Evolutionary conservation across 805 yeast species (phyloP).

Genomic region (Candida boleticola): DNA sequence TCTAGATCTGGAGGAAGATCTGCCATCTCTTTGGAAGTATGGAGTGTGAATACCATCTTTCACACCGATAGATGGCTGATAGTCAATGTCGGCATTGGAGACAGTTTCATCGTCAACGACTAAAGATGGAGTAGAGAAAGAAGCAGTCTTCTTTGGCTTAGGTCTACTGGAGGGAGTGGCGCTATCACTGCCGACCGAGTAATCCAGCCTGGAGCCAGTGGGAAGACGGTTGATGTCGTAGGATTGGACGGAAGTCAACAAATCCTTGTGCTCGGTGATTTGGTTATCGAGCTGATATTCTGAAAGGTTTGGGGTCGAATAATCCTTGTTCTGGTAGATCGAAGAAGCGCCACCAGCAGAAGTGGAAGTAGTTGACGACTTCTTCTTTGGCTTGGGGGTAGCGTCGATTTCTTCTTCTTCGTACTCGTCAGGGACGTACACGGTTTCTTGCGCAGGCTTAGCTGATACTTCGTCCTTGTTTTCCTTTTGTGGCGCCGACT

Average conservation of each 20-base stretch:
- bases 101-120: background rate
- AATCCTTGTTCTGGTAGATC: slow-evolving; percentile 20
- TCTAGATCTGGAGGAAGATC: slow-evolving; percentile 30
- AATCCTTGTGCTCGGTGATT: slow-evolving; percentile 34
- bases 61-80: slow-evolving; percentile 1
- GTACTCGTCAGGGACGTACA: background rate
- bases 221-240: slow-evolving; percentile 34
- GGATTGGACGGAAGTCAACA: slow-evolving; percentile 33
- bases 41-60: slow-evolving; percentile 27
- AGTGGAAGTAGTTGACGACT: background rate
- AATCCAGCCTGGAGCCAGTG: background rate
- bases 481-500: too few relatives aligned
- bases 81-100: background rate
- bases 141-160: slow-evolving; percentile 2
- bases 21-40: slow-evolving; percentile 29
- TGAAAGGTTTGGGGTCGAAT: slow-evolving; percentile 43
- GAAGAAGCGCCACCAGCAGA: background rate
- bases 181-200: background rate
- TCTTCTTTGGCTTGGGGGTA: slow-evolving; percentile 1
- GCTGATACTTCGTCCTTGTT: slow-evolving; percentile 2
- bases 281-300: slow-evolving; percentile 43
- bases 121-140: slow-evolving; percentile 1
- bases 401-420: slow-evolving; percentile 2
- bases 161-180: background rate
- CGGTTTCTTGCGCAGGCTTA: background rate